Evolutionary conservation across 2,329 filamentous ascomycete species (phyloP).

Genomic region (Xylogone sp.): DNA sequence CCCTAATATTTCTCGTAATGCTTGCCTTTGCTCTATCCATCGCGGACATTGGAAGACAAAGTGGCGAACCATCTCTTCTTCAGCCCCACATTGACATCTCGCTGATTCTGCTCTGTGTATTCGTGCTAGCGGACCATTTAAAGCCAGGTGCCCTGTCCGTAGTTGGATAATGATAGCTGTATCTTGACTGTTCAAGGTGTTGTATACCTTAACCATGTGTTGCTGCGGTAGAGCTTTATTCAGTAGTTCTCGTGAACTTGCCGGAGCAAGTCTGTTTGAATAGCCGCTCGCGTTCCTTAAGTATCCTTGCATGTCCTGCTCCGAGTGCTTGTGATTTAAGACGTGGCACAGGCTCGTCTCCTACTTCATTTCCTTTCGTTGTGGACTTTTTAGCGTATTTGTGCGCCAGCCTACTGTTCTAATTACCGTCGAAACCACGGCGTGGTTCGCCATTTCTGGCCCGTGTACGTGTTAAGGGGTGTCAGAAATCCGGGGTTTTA

Average conservation of each 20-base stretch:
- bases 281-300: background rate
- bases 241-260: background rate
- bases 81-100: too few relatives aligned
- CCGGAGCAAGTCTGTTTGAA: background rate
- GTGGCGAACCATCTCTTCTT: too few relatives aligned
- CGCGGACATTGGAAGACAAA: too few relatives aligned
- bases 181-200: background rate
- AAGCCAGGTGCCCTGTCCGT: too few relatives aligned
- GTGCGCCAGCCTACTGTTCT: background rate
- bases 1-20: too few relatives aligned
- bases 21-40: too few relatives aligned
- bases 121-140: too few relatives aligned
- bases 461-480: background rate
- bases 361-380: too few relatives aligned
- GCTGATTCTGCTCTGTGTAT: too few relatives aligned
- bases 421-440: background rate
- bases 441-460: conserved; percentile 1
- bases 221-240: conserved; percentile 1
- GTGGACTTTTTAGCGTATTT: background rate
- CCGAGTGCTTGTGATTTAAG: conserved; percentile 1
- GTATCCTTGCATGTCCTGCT: background rate
- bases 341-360: background rate
- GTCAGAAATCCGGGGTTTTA: background rate
- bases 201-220: conserved; percentile 1
- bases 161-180: too few relatives aligned